Evolutionary conservation across 2,329 filamentous ascomycete genomes (phyloP), one percentile per base, ranked within the genome.

Genomic region (Colletotrichum sp.): DNA sequence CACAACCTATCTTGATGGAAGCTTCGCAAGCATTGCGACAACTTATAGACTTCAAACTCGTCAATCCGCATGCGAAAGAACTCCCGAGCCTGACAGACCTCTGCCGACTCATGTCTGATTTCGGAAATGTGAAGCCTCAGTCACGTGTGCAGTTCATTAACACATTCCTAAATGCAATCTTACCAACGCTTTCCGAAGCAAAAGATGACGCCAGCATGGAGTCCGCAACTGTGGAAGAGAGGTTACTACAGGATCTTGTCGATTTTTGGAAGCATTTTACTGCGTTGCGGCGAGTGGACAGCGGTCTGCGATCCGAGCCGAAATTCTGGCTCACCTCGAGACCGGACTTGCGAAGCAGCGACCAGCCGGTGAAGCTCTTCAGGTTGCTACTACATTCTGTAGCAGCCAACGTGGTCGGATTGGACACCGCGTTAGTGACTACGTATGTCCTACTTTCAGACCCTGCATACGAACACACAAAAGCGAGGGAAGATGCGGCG

Each of bases 181-280:
- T 70, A 12, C 34, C 58, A 58, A 61, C 26, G 28, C 38, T 12
- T 21, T n/a, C 38, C 7, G 60, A 66, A 64, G 32, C 32, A 34
- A 43, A 38, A 12, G 32, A 26, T 8, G 21, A 8, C 15, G 16
- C 24, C 21, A 62, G 8, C 36, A 34, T 9, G 36, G 13, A 18
- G 66, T 26, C 32, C n/a, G 18, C 28, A 32, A 32, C 26, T n/a
- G 66, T 70, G 6, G 61, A 78, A 8, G 69, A 72, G 13, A 34
- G 30, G 9, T 26, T 73, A 21, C 64, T 82, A 55, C 69, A 79
- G 1, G 83, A 85, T 75, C 78, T 85, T 6, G 52, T 84, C 34
- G 79, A 79, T 15, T 72, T 85, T 68, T 86, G 85, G 85, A 81
- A 82, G 77, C 83, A 84, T 71, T 73, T 85, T 16, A 84, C 85